Base-by-base conservation (phyloP, 1,284 basidiomycete genomes). In the Cutaneotrichosporon cutaneum region DNA sequence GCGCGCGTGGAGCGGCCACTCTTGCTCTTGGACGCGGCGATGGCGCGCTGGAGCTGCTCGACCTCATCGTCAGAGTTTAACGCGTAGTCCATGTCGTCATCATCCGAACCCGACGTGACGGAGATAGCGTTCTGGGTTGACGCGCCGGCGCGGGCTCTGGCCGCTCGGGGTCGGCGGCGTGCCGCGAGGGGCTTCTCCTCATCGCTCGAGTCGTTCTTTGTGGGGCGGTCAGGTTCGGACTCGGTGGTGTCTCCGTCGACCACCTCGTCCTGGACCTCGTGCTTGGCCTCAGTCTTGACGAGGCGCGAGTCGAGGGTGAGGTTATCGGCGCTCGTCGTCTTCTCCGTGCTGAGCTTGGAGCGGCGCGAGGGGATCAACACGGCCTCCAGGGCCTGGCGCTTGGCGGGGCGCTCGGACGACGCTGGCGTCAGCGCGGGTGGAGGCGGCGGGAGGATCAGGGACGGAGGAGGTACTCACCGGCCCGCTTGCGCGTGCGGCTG, bases 321-420 rank as follows among this genome's bases (percentile, higher is more conserved):
- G 52, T 77, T 76, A 52, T 77, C 75, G 3, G 64, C 63, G 44
- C 72, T 74, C 6, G 60, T 64, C 7, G 76, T 76, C 62, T 75
- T 72, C 42, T 74, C 73, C 9, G 64, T 55, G 8, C 69, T 65
- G n/a, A 76, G 65, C 60, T 70, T 70, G 10, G 74, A 75, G 22
- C 58, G 57, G 47, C 70, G 60, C 9, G 61, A 36, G 9, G 74
- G 70, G 0, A 73, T 35, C 6, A 63, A 55, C 14, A 73, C 66
- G 16, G 63, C 67, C 6, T 73, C 74, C n/a, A 76, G 48, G 4
- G 58, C 52, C 36, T 66, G 66, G 52, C 62, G 60, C 51, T 64
- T 70, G 13, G 55, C 18, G 13, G 55, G 44, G 33, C n/a, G 35
- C 52, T 10, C 33, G 21, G 35, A 26, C 21, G 52, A 54, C 21